Base-by-base conservation (phyloP, 805 yeast genomes). In the Debaryomyces maramus region DNA sequence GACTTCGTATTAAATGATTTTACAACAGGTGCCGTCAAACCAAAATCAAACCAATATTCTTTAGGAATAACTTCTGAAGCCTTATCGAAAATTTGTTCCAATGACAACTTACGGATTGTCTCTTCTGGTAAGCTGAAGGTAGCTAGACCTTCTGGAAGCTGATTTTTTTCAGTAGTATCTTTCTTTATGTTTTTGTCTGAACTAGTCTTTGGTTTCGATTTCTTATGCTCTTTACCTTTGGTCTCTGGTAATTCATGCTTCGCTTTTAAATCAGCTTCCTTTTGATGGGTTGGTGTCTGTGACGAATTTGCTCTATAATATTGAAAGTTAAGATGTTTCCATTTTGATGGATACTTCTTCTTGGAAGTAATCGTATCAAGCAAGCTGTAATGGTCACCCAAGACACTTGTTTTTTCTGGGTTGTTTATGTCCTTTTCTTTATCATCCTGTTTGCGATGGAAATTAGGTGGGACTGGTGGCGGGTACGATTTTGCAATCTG, bases 1-100 rank as follows among this genome's bases (percentile, higher is more conserved):
- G 83, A 65, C 32, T 70, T 73, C 13, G 73, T 67, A 52, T 77
- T 77, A 66, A 86, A 88, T 0, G 95, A 80, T 59, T 88, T 88
- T 1, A 89, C 87, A 21, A 77, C 68, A 5, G 81, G 64, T 0
- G 84, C 83, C 32, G 73, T 75, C 27, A 83, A 59, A 1, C 82
- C 75, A 50, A 83, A 87, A 24, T 78, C 81, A 42, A 73, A 72
- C 80, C 86, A 80, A 26, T 63, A 69, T n/a, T 80, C 80, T 23
- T 72, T 55, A 3, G 96, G 95, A 14, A 85, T 58, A 8, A 60
- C 61, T 26, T 68, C 75, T 45, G 67, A 55, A 3, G 85, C 89
- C 42, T 70, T 77, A 39, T 83, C 86, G 51, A 70, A 81, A 14
- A 85, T 72, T 52, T 85, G 85, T 46, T 81, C 83, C 17, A 77